These are phyloP conservation scores for Vaccinium myrtillus DNA, from an alignment of 148 eudicot genomes.

Conservation along the genomic window DNA sequence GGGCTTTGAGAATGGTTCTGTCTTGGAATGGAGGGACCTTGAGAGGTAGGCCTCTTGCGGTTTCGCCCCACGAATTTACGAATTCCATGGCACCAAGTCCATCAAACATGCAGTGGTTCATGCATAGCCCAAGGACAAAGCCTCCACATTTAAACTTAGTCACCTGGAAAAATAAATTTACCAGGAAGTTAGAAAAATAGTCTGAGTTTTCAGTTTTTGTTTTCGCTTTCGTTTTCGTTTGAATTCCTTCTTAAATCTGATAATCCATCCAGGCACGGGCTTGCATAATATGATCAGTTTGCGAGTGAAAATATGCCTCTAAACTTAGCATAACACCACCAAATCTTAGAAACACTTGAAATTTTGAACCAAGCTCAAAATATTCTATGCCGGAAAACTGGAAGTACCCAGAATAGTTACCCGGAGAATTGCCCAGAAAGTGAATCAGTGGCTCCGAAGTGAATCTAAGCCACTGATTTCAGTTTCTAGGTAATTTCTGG, in stretches of 20 bases:
- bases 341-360: neutral
- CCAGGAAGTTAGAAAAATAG: neutral
- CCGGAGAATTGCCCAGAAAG: too few relatives aligned
- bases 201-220: neutral
- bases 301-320: neutral
- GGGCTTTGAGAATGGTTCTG: constrained; percentile 44
- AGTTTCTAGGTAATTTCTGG: too few relatives aligned
- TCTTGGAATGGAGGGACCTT: constrained; percentile 44
- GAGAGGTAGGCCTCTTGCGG: constrained; percentile 48
- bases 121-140: constrained; percentile 58
- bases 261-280: neutral
- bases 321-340: neutral
- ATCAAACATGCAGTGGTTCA: constrained; percentile 76
- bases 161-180: constrained; percentile 38
- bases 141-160: constrained; percentile 66
- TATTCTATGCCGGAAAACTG: too few relatives aligned
- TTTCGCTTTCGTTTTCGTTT: neutral
- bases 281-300: neutral
- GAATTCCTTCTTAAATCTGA: neutral
- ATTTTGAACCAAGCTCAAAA: neutral
- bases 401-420: too few relatives aligned
- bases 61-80: constrained; percentile 73
- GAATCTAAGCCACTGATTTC: too few relatives aligned
- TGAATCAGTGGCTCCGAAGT: too few relatives aligned
- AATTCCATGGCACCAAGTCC: constrained; percentile 64